Evolutionary conservation across 192 early-diverging fungal genomes (phyloP).

Genomic region (Spizellomyces sp.): DNA sequence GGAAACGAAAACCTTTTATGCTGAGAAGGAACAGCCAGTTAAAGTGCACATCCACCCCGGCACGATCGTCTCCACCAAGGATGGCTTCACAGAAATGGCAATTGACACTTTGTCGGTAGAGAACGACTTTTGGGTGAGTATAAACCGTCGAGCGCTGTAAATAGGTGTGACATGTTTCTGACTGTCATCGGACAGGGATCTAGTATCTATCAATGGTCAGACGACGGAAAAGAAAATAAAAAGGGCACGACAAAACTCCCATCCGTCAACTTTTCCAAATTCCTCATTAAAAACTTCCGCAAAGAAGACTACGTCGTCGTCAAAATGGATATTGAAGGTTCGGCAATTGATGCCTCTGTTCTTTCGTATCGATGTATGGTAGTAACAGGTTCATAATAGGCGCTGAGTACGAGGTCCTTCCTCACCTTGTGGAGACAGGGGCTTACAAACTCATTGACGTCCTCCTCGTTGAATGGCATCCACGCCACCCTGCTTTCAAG

Average conservation of each 20-base stretch:
- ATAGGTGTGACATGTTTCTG: too few relatives aligned
- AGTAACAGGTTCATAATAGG: too few relatives aligned
- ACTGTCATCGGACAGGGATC: too few relatives aligned
- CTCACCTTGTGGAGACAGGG: constrained; percentile 13
- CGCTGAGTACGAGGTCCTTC: constrained; percentile 16
- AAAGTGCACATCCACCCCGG: constrained; percentile 7
- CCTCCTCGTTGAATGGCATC: constrained; percentile 12
- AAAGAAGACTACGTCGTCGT: constrained; percentile 18
- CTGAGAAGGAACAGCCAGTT: background rate
- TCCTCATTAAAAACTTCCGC: background rate
- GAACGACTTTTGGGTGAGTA: constrained; percentile 10
- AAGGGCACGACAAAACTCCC: background rate
- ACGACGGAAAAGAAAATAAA: background rate
- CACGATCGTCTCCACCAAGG: constrained; percentile 14
- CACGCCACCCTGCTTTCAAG: background rate
- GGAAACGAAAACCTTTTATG: background rate
- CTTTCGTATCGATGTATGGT: too few relatives aligned
- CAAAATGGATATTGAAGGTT: constrained; percentile 25
- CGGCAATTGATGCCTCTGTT: too few relatives aligned
- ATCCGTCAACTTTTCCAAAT: constrained; percentile 15
- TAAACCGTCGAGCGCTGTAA: background rate
- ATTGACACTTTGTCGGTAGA: background rate
- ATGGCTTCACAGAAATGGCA: background rate
- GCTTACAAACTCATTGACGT: constrained; percentile 16
- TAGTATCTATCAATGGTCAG: background rate